Evolutionary conservation across 192 early-diverging fungal species (phyloP), one percentile per base, ranked within the genome.

Genomic region (Phycomyces blakesleeanus): DNA sequence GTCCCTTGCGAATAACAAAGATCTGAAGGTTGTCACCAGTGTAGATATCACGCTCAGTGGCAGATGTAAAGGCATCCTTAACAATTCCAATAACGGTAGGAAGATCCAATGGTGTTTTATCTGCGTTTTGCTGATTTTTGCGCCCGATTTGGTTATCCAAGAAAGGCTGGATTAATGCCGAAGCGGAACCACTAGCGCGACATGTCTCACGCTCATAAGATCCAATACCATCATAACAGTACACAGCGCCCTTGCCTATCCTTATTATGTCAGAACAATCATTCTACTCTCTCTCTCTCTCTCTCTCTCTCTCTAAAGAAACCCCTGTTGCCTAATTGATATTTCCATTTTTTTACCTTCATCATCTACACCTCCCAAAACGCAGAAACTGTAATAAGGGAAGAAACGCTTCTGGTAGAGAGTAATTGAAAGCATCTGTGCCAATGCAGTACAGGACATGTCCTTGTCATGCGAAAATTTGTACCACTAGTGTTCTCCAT

Each of bases 41-140:
- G 76, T 98, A 89, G 55, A 98, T 99, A 74, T 99, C 96, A 59
- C 97, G 92, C 83, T 99, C 97, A 2, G 97, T 90, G 16, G 95
- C 96, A 26, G 89, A 87, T 4, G 91, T 94, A 72, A 99, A 99
- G 9, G 95, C 91, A 69, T 99, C 97, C 71, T 95, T 97, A 38
- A 89, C 85, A 54, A 99, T 84, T 40, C 85, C 76, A 24, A 89
- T 53, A 6, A 88, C 94, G 63, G 82, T 61, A 0, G 90, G 89
- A 39, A 87, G 53, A 7, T 82, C 37, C 22, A 87, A 70, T 0
- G 60, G 65, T 20, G 37, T 47, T 25, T 66, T 69, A 14, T 73
- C n/a, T 22, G 44, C 81, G 40, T 69, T 71, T 9, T 73, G 66
- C 67, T 86, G 86, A 73, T 94, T 90, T 71, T 89, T 87, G 65